Evolutionary conservation across 2,329 filamentous ascomycete species (phyloP), one percentile per base, ranked within the genome.

Genomic region (Sclerotinia subarctica): DNA sequence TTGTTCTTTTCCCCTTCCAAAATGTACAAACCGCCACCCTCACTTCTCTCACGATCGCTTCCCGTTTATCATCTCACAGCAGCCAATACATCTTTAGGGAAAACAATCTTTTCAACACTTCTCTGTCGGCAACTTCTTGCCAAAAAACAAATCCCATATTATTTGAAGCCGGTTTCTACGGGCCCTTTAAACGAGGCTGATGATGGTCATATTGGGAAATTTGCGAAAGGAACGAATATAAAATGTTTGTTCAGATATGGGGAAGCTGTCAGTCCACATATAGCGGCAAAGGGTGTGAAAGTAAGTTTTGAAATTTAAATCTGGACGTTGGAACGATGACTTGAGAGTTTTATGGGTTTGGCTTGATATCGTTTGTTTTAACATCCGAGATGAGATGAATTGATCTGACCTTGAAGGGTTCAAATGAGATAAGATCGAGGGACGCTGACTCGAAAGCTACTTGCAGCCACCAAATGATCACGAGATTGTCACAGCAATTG

Each of bases 151-250:
- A 42, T 6, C 3, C 66, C 66, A 26, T 68, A 68, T 64, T 96
- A 91, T 77, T 77, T 96, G 66, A 96, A 96, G 77, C 92, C 92
- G 0, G 88, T 96, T 2, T 94, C 91, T 2, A 95, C 92, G 0
- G 93, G 92, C 0, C 84, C 89, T 10, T 76, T 80, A 13, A 79
- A 86, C 35, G 90, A 94, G 67, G 88, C 89, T 21, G 92, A 95
- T 79, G 86, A 90, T 76, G 78, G 57, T 17, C 75, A 94, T 76
- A 82, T 94, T 42, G 76, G 79, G 46, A 84, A 78, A 64, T 90
- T 87, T 76, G 83, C 87, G 0, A 81, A 83, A 0, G 82, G 80
- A 1, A 82, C 77, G 3, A 80, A 82, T 68, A 88, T 90, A 8
- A 82, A 82, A 71, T 88, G 85, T 71, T 79, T 96, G 1, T 89